Evolutionary conservation across 2,329 filamentous ascomycete species (phyloP), one percentile per base, ranked within the genome.

Genomic region (Simplicillium aogashimaense): DNA sequence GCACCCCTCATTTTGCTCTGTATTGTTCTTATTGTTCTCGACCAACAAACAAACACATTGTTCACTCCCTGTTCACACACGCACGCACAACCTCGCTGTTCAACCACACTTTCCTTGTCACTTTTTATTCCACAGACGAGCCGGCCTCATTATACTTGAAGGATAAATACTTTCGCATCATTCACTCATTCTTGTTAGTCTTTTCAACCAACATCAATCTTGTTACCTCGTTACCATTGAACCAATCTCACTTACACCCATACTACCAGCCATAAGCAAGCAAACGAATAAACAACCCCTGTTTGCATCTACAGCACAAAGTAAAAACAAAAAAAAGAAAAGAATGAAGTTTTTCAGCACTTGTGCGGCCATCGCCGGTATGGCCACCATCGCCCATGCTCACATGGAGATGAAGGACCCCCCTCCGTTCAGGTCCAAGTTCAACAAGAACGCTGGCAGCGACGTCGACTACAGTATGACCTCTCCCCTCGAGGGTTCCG

Each of bases 401-500:
- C 73, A 78, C 58, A 77, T 78, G 69, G 65, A 74, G 54, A 72
- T 77, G 66, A 61, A 52, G 35, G 59, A 58, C 45, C 75, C 75
- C 9, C 47, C 69, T 12, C 74, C 75, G 7, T 62, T 78, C 50
- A 61, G 62, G 41, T 74, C 70, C 52, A 72, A 71, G 60, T 76
- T 76, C 62, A 61, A 66, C 36, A 59, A 67, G 51, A 58, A 65
- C 46, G 51, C 54, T 44, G 52, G 53, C 34, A 61, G 62, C 41
- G 59, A 70, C 40, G 69, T 76, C 54, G 83, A 89, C 64, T 86
- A 83, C 65, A 75, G 73, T 50, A 86, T 86, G 65, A 85, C 78
- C 29, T 69, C 70, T 13, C 86, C 86, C 3, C 69, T 92, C 36
- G 55, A 61, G 2, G 53, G 66, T 15, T 65, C 69, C 44, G 81